Evolutionary conservation across 768 basidiomycete species (phyloP).

Genomic region (Polyporus arcularius): DNA sequence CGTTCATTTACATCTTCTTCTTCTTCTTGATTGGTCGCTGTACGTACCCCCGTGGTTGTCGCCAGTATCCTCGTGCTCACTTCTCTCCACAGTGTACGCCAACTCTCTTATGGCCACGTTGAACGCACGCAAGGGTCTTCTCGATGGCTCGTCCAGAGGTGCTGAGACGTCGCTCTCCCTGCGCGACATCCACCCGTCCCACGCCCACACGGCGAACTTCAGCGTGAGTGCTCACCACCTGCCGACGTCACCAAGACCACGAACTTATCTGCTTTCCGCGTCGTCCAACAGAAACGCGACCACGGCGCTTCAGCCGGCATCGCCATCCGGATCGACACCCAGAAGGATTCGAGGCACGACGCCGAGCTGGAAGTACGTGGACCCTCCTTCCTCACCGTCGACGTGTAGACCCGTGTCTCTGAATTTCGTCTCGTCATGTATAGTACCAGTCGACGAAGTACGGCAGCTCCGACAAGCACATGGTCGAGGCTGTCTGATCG

Average conservation of each 20-base stretch:
- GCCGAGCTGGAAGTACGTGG: conserved; percentile 1
- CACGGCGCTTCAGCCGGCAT: conserved; percentile 29
- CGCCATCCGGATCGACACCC: conserved; percentile 66
- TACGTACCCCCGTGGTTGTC: conserved; percentile 24
- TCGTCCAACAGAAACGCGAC: not conserved
- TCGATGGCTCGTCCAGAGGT: not conserved
- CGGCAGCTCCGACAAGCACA: conserved; percentile 1
- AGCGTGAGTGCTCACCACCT: not conserved
- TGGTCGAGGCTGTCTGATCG: not conserved
- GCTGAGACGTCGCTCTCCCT: not conserved
- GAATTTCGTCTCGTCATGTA: not conserved
- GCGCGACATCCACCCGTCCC: not conserved
- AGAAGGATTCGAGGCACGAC: conserved; percentile 49
- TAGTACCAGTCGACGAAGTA: conserved; percentile 1
- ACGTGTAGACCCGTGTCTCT: not conserved
- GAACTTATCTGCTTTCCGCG: not conserved
- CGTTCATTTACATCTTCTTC: conserved; percentile 57
- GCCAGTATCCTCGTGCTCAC: not conserved
- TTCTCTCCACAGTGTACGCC: not conserved
- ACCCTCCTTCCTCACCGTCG: not conserved
- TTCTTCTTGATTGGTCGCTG: conserved; percentile 55
- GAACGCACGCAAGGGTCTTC: conserved; percentile 5
- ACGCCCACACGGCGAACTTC: not conserved
- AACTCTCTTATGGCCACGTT: conserved; percentile 9
- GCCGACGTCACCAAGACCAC: not conserved